Conservation (phyloP, 2,329 filamentous ascomycete genomes). For the Fusarium nisikadoi region DNA sequence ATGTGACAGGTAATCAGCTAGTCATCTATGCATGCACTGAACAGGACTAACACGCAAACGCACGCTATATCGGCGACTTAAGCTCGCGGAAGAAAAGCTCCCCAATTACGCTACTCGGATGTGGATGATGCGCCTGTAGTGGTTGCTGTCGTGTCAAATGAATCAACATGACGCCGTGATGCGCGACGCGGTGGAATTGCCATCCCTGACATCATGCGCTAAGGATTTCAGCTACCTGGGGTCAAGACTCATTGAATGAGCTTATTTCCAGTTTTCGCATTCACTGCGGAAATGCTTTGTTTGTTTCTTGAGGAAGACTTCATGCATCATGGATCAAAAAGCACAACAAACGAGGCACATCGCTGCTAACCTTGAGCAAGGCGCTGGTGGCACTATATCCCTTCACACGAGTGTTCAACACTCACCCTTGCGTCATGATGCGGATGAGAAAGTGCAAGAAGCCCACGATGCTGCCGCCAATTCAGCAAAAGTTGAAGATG, state of each 20-base stretch:
- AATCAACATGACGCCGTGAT: conserved; percentile 7
- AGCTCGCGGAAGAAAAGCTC: neutral
- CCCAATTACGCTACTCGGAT: neutral
- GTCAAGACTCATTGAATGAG: neutral
- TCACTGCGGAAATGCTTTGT: neutral
- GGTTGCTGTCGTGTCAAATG: neutral
- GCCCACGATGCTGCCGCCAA: rapidly evolving
- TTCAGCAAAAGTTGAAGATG: neutral
- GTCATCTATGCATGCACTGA: no score
- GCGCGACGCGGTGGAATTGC: neutral
- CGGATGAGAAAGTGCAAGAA: rapidly evolving
- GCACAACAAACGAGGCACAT: neutral
- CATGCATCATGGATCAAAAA: neutral
- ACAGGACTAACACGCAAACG: no score
- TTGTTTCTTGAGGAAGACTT: rapidly evolving
- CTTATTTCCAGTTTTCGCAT: neutral
- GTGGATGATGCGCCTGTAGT: rapidly evolving
- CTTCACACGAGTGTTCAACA: neutral
- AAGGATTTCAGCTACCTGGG: neutral
- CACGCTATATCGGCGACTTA: no score
- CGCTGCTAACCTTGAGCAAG: neutral
- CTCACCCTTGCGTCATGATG: rapidly evolving
- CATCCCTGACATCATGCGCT: conserved; percentile 14
- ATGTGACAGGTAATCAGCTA: no score
- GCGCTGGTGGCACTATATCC: neutral